Evolutionary conservation across 192 early-diverging fungal species (phyloP), one percentile per base, ranked within the genome.

Genomic region (Podila verticillata): DNA sequence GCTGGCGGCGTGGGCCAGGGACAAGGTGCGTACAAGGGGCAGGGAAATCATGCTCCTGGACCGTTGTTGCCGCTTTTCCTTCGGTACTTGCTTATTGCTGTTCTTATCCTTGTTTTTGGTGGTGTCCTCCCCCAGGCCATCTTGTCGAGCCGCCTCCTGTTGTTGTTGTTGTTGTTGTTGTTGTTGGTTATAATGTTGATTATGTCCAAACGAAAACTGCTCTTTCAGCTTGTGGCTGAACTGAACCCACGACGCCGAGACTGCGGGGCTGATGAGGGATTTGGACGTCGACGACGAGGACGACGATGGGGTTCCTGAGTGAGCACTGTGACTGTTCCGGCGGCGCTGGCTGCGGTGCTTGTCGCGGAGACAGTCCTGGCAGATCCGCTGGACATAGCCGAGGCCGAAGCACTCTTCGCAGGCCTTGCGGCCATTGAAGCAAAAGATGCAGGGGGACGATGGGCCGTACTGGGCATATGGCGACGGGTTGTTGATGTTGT

Each of bases 401-500:
- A 75, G 56, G 0, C 74, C 74, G 51, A 75, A 75, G 20, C 74
- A 75, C 20, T 75, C 74, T 3, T 56, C 51, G 28, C 74, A 75
- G 1, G 66, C 54, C 20, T 70, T 63, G 19, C 57, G 63, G 31
- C 74, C 74, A 31, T 70, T 56, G 48, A 69, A 65, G 34, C 74
- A 75, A 59, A 75, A 75, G 30, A 70, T 59, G 20, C 74, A 75
- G 5, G 64, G 57, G 30, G 48, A 51, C 30, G 62, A 69, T 2
- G 63, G 29, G 29, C 51, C 24, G 20, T 54, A 54, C 7, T 28
- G 34, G 31, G 57, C n/a, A 24, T 28, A 7, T 5, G 36, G 15
- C 2, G 66, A 7, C 24, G 22, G 26, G 44, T 29, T 24, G 20
- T 59, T 19, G 51, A 57, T 7, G 26, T 5, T 48, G 12, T 28